Evolutionary conservation across 129 eudicot species (phyloP).

Genomic region (Flaveria bidentis): DNA sequence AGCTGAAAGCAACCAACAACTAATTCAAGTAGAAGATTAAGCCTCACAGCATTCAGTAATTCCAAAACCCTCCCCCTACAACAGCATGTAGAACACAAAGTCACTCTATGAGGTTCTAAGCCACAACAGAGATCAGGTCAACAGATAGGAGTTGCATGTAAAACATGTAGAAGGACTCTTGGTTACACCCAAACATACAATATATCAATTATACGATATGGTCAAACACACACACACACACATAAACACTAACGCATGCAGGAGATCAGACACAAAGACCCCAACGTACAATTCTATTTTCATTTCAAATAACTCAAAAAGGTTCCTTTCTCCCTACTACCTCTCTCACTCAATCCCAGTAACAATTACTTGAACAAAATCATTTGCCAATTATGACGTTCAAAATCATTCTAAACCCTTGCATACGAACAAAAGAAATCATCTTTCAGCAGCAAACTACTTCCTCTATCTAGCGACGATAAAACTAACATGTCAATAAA

Average conservation of each 20-base stretch:
- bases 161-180: background rate
- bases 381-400: background rate
- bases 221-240: background rate
- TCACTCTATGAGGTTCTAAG: constrained; percentile 12
- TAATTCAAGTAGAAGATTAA: background rate
- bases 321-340: constrained; percentile 11
- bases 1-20: constrained; percentile 15
- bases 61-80: constrained; percentile 5
- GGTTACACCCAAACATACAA: constrained; percentile 4
- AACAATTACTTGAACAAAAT: background rate
- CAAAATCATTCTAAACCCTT: constrained; percentile 5
- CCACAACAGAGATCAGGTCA: constrained; percentile 6
- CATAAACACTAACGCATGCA: constrained; percentile 20
- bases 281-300: background rate
- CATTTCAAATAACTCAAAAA: constrained; percentile 8
- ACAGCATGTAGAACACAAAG: constrained; percentile 1
- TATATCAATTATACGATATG: background rate
- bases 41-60: constrained; percentile 8
- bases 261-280: constrained; percentile 10
- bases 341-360: constrained; percentile 11
- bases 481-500: constrained; percentile 9
- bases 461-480: too few relatives aligned
- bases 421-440: background rate
- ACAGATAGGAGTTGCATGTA: background rate
- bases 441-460: background rate